Conservation (phyloP, 108 stramenopile genomes). For the Fragilariopsis cylindrus region DNA sequence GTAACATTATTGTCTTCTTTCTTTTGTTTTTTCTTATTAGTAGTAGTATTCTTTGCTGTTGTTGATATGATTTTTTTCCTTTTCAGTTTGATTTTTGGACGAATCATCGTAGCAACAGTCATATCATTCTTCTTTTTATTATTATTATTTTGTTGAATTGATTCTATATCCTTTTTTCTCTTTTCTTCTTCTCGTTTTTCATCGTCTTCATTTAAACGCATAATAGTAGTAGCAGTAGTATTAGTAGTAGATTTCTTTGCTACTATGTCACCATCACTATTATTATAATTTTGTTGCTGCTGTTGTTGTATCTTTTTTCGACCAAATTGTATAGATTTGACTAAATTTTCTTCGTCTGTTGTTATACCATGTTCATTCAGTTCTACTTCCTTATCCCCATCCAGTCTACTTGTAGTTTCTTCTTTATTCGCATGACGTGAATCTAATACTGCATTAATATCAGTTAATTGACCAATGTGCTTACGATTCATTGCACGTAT, state of each 20-base stretch:
- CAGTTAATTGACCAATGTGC: constrained; percentile 54
- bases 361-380: constrained; percentile 73
- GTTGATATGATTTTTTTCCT: constrained; percentile 27
- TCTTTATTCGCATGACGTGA: constrained; percentile 40
- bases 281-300: background rate
- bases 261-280: background rate
- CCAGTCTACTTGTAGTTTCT: constrained; percentile 26
- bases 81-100: constrained; percentile 55
- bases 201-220: constrained; percentile 61
- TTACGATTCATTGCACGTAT: constrained; percentile 89
- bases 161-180: constrained; percentile 45
- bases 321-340: constrained; percentile 77
- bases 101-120: constrained; percentile 16
- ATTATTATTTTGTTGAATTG: constrained; percentile 36
- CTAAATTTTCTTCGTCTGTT: constrained; percentile 71
- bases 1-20: background rate
- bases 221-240: constrained; percentile 13
- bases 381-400: constrained; percentile 25
- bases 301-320: constrained; percentile 18
- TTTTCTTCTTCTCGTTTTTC: constrained; percentile 61
- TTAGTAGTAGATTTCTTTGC: background rate
- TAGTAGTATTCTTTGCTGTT: background rate
- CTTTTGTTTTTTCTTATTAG: background rate
- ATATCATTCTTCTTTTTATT: constrained; percentile 6
- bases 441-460: constrained; percentile 60